Base-by-base conservation (phyloP, 2,329 filamentous ascomycete genomes). In the Bipolaris oryzae region DNA sequence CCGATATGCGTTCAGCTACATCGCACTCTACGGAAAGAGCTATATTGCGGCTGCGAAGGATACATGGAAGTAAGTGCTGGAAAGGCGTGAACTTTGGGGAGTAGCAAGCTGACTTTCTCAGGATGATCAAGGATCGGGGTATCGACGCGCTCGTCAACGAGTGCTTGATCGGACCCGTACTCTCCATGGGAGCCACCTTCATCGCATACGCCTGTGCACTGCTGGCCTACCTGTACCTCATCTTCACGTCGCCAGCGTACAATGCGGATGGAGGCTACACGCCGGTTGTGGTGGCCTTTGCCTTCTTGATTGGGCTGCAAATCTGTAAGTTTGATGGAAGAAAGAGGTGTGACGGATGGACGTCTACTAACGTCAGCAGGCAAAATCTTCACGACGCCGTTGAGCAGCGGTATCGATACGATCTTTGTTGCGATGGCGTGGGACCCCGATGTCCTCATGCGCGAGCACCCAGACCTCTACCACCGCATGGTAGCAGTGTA, bases 81-180 rank as follows among this genome's bases (percentile, higher is more conserved):
- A 38, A 13, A 6, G 18, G 20, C 3, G 13, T 18, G 28, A 31
- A 9, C 2, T 18, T 5, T 31, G 10, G 16, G 28, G 37, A 20
- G 37, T 3, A 13, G 2, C 10, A 44, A 47, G 46, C 63, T 73
- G 45, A 72, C 53, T n/a, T 34, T 18, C 25, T 3, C 56, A 80
- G 75, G 11, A 91, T 96, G 89, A 93, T 96, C 81, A 94, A 92
- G 74, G 87, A 96, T 70, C 90, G 94, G 31, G 94, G 94, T 25
- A 88, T 97, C 58, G 93, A 97, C 68, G 92, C 91, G 0, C 84
- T 98, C 1, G 84, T 96, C 67, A 96, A 96, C 70, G 91, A 96
- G 73, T 96, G 91, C 64, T 84, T 96, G 35, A 88, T 82, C 60
- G 81, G 80, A 41, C 81, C 80, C 9, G 80, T 83, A 18, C 74